These are phyloP conservation scores for Larix kaempferi DNA, from an alignment of 75 land plant genomes.

Conservation along the genomic window DNA sequence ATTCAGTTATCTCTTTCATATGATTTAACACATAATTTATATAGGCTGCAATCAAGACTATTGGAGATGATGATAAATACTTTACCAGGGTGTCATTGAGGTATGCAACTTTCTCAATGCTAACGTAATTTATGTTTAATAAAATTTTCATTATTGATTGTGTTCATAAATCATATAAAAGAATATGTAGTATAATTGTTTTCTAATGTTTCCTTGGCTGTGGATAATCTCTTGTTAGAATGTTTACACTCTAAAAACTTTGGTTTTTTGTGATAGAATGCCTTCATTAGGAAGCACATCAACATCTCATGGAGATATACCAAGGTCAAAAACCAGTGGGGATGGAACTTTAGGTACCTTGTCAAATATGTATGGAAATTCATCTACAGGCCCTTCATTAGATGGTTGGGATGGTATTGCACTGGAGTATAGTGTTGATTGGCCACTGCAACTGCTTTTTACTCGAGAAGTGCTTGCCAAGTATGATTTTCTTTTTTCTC, in stretches of 20 bases:
- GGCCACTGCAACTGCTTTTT: slow-evolving; percentile 96
- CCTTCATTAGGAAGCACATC: slow-evolving; percentile 45
- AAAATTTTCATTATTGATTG: not conserved
- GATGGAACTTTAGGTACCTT: slow-evolving; percentile 42
- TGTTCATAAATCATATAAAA: too few relatives aligned
- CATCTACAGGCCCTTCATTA: slow-evolving; percentile 42
- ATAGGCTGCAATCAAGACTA: slow-evolving; percentile 96
- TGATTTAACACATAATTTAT: slow-evolving; percentile 4
- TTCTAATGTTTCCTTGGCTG: not conserved
- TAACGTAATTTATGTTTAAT: not conserved
- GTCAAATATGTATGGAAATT: slow-evolving; percentile 28
- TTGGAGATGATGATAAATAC: slow-evolving; percentile 95
- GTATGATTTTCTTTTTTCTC: slow-evolving; percentile 33
- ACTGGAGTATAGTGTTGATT: slow-evolving; percentile 89
- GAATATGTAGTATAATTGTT: slow-evolving; percentile 12
- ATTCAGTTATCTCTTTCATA: slow-evolving; percentile 3
- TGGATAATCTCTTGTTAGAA: not conserved
- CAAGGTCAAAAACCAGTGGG: slow-evolving; percentile 30
- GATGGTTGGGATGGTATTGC: slow-evolving; percentile 99
- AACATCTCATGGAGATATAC: slow-evolving; percentile 38
- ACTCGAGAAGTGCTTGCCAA: slow-evolving; percentile 92
- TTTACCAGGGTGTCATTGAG: slow-evolving; percentile 88
- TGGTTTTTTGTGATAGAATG: slow-evolving; percentile 44
- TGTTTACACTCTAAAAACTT: not conserved
- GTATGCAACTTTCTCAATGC: slow-evolving; percentile 24